phyloP scores from a whole-genome alignment of 495 filamentous ascomycete genomes.

The Talaromyces nanjingensis region DNA sequence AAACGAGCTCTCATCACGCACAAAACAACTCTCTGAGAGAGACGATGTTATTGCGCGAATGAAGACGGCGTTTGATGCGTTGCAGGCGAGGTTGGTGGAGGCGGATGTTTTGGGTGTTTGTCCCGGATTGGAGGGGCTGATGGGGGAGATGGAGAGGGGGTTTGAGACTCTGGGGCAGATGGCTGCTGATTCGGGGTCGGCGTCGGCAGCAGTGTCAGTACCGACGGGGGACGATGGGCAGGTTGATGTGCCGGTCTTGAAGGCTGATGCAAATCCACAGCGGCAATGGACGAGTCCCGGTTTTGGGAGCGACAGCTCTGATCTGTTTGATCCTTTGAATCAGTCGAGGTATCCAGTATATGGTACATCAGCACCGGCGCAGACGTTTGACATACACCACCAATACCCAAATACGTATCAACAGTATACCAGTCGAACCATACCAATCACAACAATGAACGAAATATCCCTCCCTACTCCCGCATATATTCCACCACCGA shows the following conservation, averaged over 20 bases:
- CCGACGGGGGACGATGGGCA: neutral
- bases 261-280: neutral
- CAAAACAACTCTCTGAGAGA: neutral
- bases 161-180: neutral
- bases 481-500: neutral
- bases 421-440: neutral
- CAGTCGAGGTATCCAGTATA: neutral
- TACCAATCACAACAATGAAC: neutral
- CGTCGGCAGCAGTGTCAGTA: neutral
- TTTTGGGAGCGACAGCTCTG: neutral
- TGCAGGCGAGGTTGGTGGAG: neutral
- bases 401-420: neutral
- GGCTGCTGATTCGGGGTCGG: neutral
- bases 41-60: neutral
- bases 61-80: neutral
- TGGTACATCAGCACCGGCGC: neutral
- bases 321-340: neutral
- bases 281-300: neutral
- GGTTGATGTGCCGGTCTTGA: neutral
- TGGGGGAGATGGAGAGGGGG: neutral
- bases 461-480: neutral
- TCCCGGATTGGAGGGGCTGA: neutral
- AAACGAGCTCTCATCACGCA: neutral
- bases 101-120: neutral
- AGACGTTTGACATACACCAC: neutral